Conservation (phyloP, 2,329 filamentous ascomycete species). For the Diaporthe ilicicola region DNA sequence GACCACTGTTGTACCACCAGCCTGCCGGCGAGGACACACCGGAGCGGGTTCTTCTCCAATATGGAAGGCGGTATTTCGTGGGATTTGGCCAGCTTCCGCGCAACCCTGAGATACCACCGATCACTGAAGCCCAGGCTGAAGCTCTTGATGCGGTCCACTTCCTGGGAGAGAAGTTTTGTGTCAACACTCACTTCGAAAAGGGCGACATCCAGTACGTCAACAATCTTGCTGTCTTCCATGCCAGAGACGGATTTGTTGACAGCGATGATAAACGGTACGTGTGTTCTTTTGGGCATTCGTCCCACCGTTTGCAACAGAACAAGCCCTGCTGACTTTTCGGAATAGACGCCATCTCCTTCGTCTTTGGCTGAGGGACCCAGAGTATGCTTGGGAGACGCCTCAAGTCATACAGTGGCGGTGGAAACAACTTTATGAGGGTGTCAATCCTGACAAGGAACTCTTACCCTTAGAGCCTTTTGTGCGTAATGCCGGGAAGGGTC, state of each 20-base stretch:
- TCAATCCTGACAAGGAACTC: slow-evolving; percentile 59
- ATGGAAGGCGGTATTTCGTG: slow-evolving; percentile 66
- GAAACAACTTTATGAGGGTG: slow-evolving; percentile 60
- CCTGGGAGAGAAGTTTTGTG: slow-evolving; percentile 54
- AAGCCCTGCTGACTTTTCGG: slow-evolving; percentile 44
- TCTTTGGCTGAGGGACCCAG: slow-evolving; percentile 59
- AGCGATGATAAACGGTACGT: slow-evolving; percentile 53
- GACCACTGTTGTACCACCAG: slow-evolving; percentile 66
- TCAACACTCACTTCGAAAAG: slow-evolving; percentile 55
- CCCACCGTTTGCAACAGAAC: slow-evolving; percentile 50
- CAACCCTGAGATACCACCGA: slow-evolving; percentile 62
- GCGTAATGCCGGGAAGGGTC: slow-evolving; percentile 48
- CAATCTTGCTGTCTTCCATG: slow-evolving; percentile 63
- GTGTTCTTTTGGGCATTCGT: slow-evolving; percentile 36
- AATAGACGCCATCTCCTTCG: slow-evolving; percentile 57
- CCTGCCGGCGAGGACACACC: slow-evolving; percentile 53
- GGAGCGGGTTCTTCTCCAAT: slow-evolving; percentile 67
- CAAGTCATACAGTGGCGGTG: slow-evolving; percentile 55
- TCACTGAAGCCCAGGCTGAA: slow-evolving; percentile 61
- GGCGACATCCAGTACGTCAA: slow-evolving; percentile 65
- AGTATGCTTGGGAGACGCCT: slow-evolving; percentile 59
- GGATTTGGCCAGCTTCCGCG: slow-evolving; percentile 64
- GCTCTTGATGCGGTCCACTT: slow-evolving; percentile 61
- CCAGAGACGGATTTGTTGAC: slow-evolving; percentile 58
- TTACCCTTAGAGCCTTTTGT: slow-evolving; percentile 65